phyloP scores from a whole-genome alignment of 1,284 basidiomycete genomes.

The Cryptococcus wingfieldii region DNA sequence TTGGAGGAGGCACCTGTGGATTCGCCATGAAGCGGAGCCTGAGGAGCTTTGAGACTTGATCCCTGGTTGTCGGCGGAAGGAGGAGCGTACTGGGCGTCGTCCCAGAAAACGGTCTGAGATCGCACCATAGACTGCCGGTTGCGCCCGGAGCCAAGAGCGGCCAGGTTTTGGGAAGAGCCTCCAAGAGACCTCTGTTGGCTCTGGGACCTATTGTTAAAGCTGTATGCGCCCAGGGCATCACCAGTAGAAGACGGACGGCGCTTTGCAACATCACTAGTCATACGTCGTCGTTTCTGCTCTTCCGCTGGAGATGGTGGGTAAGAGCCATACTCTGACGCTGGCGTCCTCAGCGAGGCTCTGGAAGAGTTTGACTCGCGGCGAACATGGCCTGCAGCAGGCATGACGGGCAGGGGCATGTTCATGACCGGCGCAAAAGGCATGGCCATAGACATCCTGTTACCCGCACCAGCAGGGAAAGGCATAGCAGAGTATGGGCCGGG shows the following conservation, averaged over 20 bases:
- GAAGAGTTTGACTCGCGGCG: constrained; percentile 12
- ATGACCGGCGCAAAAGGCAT: constrained; percentile 11
- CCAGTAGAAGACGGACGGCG: constrained; percentile 22
- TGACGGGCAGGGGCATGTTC: constrained; percentile 6
- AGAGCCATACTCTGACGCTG: no score
- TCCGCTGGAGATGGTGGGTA: constrained; percentile 1
- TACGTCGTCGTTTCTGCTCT: constrained; percentile 1
- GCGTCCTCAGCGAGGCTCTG: background rate
- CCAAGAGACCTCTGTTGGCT: background rate
- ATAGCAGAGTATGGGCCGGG: constrained; percentile 14
- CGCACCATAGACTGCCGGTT: constrained; percentile 18
- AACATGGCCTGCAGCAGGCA: constrained; percentile 5
- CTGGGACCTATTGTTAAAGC: background rate
- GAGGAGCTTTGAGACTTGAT: background rate
- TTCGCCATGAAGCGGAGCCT: background rate
- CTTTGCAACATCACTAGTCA: constrained; percentile 2
- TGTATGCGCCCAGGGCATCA: constrained; percentile 1
- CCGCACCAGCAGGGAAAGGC: constrained; percentile 2
- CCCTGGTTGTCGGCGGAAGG: background rate
- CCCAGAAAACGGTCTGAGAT: constrained; percentile 46
- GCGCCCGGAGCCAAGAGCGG: background rate
- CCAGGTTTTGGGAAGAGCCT: background rate
- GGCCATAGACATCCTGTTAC: background rate
- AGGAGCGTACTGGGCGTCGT: constrained; percentile 35
- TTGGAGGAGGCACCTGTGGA: background rate